A percentile compares a stretch with the other conserved stretches of the same genome.
These are phyloP conservation scores for Trichoderma sp. DNA, from an alignment of 2,329 filamentous ascomycete genomes.

Conservation along the genomic window DNA sequence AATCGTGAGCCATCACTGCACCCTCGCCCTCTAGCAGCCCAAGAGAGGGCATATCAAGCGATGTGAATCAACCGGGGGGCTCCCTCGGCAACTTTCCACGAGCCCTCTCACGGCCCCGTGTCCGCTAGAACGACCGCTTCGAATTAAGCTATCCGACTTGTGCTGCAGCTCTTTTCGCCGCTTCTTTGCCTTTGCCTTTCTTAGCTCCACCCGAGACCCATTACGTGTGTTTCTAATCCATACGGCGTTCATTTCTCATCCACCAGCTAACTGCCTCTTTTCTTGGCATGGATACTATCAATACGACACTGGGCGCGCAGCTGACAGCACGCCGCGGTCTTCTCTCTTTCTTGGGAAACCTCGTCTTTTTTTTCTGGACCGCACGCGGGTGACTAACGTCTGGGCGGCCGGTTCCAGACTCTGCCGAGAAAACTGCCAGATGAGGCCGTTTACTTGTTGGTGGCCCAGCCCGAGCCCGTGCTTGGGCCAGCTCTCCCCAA, in stretches of 20 bases:
- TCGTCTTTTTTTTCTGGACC: background rate
- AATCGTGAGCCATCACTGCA: background rate
- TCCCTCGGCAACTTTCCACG: conserved; percentile 18
- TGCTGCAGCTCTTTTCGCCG: background rate
- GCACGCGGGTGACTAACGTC: conserved; percentile 1
- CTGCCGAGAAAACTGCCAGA: conserved; percentile 11
- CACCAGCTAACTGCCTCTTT: conserved; percentile 22
- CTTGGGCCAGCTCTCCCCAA: conserved; percentile 9
- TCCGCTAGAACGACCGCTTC: background rate
- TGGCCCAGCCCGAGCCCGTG: conserved; percentile 1
- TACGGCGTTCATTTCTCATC: conserved; percentile 21
- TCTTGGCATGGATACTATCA: conserved; percentile 20
- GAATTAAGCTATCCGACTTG: background rate
- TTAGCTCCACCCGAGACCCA: conserved; percentile 12
- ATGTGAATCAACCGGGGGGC: background rate
- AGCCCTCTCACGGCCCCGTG: background rate
- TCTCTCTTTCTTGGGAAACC: background rate
- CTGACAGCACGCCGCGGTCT: background rate
- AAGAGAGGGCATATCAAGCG: background rate
- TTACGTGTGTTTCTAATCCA: conserved; percentile 6
- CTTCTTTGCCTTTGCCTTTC: background rate
- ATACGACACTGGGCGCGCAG: conserved; percentile 1
- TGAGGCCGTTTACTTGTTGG: background rate
- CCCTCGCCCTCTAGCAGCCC: background rate
- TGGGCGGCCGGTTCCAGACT: conserved; percentile 23